Conservation (phyloP, 495 filamentous ascomycete species). For the Aspergillus bertholletiae region DNA sequence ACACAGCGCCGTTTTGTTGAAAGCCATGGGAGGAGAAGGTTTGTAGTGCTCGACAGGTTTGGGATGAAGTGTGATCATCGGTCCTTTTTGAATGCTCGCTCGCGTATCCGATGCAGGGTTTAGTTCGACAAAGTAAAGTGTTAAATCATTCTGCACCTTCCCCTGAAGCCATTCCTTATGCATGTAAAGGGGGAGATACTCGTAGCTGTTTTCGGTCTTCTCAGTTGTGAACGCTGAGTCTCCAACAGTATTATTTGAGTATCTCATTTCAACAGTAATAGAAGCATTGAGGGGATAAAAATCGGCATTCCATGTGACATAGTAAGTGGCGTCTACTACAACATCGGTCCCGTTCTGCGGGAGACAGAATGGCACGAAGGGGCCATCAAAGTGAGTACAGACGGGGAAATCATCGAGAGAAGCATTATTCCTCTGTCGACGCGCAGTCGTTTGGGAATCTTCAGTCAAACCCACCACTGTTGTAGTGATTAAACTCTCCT, state of each 20-base stretch:
- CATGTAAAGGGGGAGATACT: conserved; percentile 32
- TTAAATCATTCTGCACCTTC: conserved; percentile 23
- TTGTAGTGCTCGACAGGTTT: conserved; percentile 23
- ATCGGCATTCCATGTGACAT: conserved; percentile 43
- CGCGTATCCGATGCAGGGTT: conserved; percentile 20
- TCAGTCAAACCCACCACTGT: background rate
- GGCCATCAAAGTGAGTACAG: conserved; percentile 23
- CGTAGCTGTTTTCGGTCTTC: conserved; percentile 34
- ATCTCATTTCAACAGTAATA: conserved; percentile 37
- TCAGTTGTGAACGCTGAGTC: conserved; percentile 35
- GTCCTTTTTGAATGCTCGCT: conserved; percentile 24
- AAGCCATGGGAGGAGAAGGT: conserved; percentile 19
- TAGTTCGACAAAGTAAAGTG: conserved; percentile 28
- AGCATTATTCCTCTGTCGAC: conserved; percentile 35
- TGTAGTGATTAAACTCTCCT: too few relatives aligned
- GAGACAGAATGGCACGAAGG: conserved; percentile 34
- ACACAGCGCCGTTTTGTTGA: conserved; percentile 22
- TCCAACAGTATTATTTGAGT: conserved; percentile 19
- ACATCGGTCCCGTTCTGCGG: conserved; percentile 32
- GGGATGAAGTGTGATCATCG: conserved; percentile 20
- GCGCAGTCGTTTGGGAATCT: conserved; percentile 2
- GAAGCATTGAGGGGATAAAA: conserved; percentile 37
- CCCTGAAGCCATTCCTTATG: conserved; percentile 34
- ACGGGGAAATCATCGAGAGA: conserved; percentile 50
- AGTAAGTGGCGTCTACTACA: conserved; percentile 37